A percentile compares a stretch with the other conserved stretches of the same genome.
These are phyloP conservation scores for Hypoxylon sp. DNA, from an alignment of 2,329 filamentous ascomycete species.

Conservation along the genomic window DNA sequence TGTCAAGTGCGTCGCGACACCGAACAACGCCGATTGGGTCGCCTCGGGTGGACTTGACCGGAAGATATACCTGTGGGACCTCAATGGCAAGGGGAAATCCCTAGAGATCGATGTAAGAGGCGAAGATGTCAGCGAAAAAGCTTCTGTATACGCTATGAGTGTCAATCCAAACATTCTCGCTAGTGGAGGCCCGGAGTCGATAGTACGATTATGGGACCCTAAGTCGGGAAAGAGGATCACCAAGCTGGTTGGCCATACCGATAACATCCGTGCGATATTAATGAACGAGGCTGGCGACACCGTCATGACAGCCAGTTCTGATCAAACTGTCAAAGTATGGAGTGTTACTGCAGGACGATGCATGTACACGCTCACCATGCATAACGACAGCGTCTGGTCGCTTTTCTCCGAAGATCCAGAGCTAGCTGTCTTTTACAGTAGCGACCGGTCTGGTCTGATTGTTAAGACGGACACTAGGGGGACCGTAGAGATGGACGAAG, in stretches of 20 bases:
- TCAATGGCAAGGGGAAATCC: conserved; percentile 87
- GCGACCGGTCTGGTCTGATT: conserved; percentile 91
- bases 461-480: conserved; percentile 93
- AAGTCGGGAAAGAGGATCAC: conserved; percentile 90
- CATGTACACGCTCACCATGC: conserved; percentile 99
- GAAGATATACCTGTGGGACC: conserved; percentile 93
- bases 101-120: conserved; percentile 88
- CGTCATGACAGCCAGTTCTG: conserved; percentile 93
- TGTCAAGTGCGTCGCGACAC: conserved; percentile 91
- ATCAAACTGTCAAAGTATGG: conserved; percentile 98
- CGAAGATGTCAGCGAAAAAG: conserved; percentile 89
- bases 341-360: conserved; percentile 94
- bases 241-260: conserved; percentile 96
- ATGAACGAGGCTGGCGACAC: conserved; percentile 91
- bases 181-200: conserved; percentile 93
- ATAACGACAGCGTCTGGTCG: conserved; percentile 98
- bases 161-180: conserved; percentile 86
- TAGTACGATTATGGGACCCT: conserved; percentile 92
- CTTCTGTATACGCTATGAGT: conserved; percentile 92
- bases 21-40: conserved; percentile 82
- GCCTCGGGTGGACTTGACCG: conserved; percentile 94
- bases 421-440: conserved; percentile 93
- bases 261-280: conserved; percentile 92
- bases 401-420: conserved; percentile 90
- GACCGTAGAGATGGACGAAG: conserved; percentile 83